Evolutionary conservation across 176 grass and related monocot species (phyloP), one percentile per base, ranked within the genome.

Genomic region (Carex cristatella): DNA sequence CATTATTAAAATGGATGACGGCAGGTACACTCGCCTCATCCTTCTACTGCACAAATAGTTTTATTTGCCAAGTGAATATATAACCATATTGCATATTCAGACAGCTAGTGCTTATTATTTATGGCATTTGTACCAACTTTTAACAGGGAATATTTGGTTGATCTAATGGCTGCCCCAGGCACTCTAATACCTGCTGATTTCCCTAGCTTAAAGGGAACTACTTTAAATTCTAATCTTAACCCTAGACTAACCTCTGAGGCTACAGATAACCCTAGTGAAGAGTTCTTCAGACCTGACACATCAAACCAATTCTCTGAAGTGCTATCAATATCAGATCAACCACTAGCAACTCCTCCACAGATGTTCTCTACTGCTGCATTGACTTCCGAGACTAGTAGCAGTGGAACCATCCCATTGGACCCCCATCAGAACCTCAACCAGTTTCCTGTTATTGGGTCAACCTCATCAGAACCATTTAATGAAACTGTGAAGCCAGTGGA

Each of bases 161-260:
- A 99, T 95, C 90, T 99, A 80, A 99, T 99, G 96, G 93, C 91
- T 91, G 91, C 93, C 78, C 93, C 96, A 23, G 96, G 96, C 83
- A 90, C 93, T 60, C 90, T 99, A 78, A 99, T 99, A 79, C 96
- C 96, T 70, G 91, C 91, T 76, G 96, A 99, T 86, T 85, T 94
- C 16, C 91, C 94, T 66, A 99, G 93, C 92, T 88, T 86, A 81
- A 99, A 94, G 68, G 91, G 90, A 60, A 83, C 87, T 87, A 87
- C 90, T 18, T 89, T 86, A 73, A 91, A 93, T 87, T 87, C 87
- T 87, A 93, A 91, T 66, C 14, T 68, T 75, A 94, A 80, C 78
- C 31, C 87, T 0, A 86, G 79, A 54, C 86, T 79, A 79, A 79
- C 53, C 28, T 57, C 74, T 79, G 49, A 0, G 77, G 74, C 76